Evolutionary conservation across 2,329 filamentous ascomycete species (phyloP).

Genomic region (Aphanoascus verrucosus): DNA sequence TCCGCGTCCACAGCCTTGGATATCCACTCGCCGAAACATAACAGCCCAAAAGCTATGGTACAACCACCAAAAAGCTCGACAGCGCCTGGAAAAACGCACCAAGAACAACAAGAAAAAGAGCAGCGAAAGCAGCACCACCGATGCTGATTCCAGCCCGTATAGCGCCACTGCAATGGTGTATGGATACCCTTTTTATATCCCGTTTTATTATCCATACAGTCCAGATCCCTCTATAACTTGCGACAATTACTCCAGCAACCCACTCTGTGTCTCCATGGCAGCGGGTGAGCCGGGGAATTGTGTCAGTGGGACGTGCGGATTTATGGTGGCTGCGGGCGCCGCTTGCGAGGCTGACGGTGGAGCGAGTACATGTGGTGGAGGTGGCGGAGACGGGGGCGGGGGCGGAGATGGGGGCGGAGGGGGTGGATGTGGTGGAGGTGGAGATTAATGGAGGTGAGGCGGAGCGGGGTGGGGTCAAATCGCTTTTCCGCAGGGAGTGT

Average conservation of each 20-base stretch:
- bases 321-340: conserved; percentile 22
- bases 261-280: conserved; percentile 35
- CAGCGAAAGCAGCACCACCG: neutral
- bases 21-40: conserved; percentile 18
- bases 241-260: conserved; percentile 36
- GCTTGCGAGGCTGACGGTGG: conserved; percentile 32
- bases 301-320: conserved; percentile 31
- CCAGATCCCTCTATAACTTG: conserved; percentile 34
- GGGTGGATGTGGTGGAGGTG: neutral
- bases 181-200: conserved; percentile 37
- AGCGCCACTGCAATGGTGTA: conserved; percentile 29
- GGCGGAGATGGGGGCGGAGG: conserved; percentile 19
- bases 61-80: conserved; percentile 43
- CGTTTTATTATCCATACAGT: conserved; percentile 40
- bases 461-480: neutral
- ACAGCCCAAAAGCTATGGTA: conserved; percentile 40
- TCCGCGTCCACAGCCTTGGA: neutral
- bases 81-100: conserved; percentile 25
- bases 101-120: neutral
- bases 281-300: conserved; percentile 35
- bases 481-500: neutral
- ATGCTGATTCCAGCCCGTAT: neutral
- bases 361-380: conserved; percentile 31
- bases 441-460: neutral
- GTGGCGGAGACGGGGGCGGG: conserved; percentile 37